Percentiles rank a stretch among this genome's conserved stretches.
These are phyloP conservation scores for Trypanosoma rangeli DNA, from an alignment of 208 protist species.

Conservation along the genomic window DNA sequence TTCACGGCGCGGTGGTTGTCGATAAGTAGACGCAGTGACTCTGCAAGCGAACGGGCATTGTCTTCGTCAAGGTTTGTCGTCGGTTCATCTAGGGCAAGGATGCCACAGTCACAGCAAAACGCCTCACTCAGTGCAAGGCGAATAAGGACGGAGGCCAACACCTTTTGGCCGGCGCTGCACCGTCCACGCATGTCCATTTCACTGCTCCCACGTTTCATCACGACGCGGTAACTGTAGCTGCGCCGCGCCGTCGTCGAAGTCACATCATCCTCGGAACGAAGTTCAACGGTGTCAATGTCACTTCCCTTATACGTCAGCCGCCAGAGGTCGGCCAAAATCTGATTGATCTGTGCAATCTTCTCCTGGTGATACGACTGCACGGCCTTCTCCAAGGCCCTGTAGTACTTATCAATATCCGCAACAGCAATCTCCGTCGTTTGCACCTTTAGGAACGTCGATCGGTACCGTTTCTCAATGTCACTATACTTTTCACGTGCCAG, in stretches of 20 bases:
- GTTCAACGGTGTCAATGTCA: constrained; percentile 98
- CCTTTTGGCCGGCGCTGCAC: constrained; percentile 98
- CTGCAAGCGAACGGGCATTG: constrained; percentile 85
- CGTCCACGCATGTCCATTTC: constrained; percentile 98
- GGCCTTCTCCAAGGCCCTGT: constrained; percentile 91
- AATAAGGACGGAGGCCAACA: constrained; percentile 99
- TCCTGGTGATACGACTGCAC: constrained; percentile 97
- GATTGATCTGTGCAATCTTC: constrained; percentile 99
- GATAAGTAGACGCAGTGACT: constrained; percentile 83
- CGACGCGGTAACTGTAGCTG: constrained; percentile 93
- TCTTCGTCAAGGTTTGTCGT: constrained; percentile 99
- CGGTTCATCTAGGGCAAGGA: constrained; percentile 99
- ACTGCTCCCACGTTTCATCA: constrained; percentile 95
- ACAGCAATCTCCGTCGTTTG: constrained; percentile 87
- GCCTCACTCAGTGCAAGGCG: constrained; percentile 98
- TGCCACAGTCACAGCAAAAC: constrained; percentile 99
- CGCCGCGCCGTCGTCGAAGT: constrained; percentile 59
- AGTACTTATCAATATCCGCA: constrained; percentile 91
- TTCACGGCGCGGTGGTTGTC: constrained; percentile 67
- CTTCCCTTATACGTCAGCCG: constrained; percentile 96
- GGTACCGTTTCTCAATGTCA: constrained; percentile 85
- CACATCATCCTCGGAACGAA: constrained; percentile 91
- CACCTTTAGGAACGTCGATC: constrained; percentile 87
- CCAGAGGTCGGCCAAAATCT: constrained; percentile 98
- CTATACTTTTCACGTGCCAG: constrained; percentile 77